A percentile compares a stretch with the other conserved stretches of the same genome.
Evolutionary conservation across 2,329 filamentous ascomycete species (phyloP).

Genomic region (Cytospora mali): DNA sequence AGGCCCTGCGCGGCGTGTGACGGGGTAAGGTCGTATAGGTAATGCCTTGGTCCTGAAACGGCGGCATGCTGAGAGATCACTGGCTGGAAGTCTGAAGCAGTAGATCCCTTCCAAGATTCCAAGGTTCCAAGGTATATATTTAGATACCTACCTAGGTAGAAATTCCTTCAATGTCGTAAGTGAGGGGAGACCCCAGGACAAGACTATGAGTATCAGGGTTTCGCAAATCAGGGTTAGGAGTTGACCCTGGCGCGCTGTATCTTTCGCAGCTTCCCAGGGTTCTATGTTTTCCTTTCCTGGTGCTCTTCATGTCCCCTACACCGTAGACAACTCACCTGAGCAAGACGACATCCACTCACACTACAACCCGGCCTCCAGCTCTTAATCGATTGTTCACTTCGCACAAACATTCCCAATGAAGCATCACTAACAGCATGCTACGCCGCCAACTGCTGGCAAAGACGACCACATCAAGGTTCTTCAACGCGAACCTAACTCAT

Average conservation of each 20-base stretch:
- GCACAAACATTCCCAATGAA: background rate
- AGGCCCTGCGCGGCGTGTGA: background rate
- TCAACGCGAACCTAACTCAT: conserved; percentile 26
- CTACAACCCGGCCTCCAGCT: background rate
- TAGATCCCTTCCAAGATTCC: background rate
- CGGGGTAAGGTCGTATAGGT: background rate
- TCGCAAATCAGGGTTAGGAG: background rate
- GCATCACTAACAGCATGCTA: conserved; percentile 19
- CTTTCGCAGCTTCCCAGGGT: too few relatives aligned
- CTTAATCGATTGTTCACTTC: background rate
- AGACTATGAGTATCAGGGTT: too few relatives aligned
- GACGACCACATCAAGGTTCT: background rate
- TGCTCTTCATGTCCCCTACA: background rate
- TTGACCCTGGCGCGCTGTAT: background rate
- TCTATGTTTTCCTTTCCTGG: too few relatives aligned
- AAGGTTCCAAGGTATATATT: background rate
- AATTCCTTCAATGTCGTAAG: too few relatives aligned
- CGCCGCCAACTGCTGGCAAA: conserved; percentile 18
- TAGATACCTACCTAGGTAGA: too few relatives aligned
- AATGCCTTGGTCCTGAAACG: background rate
- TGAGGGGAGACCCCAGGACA: too few relatives aligned
- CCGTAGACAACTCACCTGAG: too few relatives aligned
- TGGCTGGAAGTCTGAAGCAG: background rate
- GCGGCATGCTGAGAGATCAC: background rate
- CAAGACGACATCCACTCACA: background rate